A percentile compares a stretch with the other conserved stretches of the same genome.
Conservation (phyloP, 768 basidiomycete genomes). For the Lanmaoa rubissima region DNA sequence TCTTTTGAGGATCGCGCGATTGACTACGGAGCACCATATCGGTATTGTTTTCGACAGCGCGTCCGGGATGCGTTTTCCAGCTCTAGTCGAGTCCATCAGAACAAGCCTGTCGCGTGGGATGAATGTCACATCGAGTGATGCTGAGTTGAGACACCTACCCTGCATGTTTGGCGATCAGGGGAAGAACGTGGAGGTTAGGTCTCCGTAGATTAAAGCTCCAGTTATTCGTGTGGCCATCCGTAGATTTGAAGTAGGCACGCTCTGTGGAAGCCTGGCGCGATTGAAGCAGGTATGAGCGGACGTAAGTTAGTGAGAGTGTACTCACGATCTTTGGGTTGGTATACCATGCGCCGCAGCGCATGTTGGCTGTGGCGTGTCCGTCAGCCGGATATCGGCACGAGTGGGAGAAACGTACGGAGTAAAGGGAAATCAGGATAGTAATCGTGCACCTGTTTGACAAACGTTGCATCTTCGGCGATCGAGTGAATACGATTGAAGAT, state of each 20-base stretch:
- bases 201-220: conserved; percentile 86
- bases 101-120: conserved; percentile 51
- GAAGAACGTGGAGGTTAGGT: conserved; percentile 78
- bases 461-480: conserved; percentile 71
- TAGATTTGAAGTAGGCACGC: conserved; percentile 86
- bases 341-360: conserved; percentile 95
- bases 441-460: conserved; percentile 56
- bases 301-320: neutral
- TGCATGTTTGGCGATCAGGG: conserved; percentile 46
- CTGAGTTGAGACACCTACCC: conserved; percentile 46
- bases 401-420: conserved; percentile 43
- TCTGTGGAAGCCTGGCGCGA: conserved; percentile 13
- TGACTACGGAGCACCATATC: conserved; percentile 92
- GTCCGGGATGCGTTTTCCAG: conserved; percentile 93
- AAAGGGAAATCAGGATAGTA: conserved; percentile 52
- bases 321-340: conserved; percentile 65
- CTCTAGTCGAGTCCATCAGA: conserved; percentile 88
- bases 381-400: neutral
- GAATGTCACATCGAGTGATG: neutral
- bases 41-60: conserved; percentile 92
- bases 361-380: conserved; percentile 62
- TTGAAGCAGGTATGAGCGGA: neutral
- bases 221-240: conserved; percentile 81
- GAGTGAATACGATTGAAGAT: conserved; percentile 88
- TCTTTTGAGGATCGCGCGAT: conserved; percentile 48